Evolutionary conservation across 23 red algal genomes (phyloP), one percentile per base, ranked within the genome.

Genomic region (Cyanidiococcus yangmingshanensis): DNA sequence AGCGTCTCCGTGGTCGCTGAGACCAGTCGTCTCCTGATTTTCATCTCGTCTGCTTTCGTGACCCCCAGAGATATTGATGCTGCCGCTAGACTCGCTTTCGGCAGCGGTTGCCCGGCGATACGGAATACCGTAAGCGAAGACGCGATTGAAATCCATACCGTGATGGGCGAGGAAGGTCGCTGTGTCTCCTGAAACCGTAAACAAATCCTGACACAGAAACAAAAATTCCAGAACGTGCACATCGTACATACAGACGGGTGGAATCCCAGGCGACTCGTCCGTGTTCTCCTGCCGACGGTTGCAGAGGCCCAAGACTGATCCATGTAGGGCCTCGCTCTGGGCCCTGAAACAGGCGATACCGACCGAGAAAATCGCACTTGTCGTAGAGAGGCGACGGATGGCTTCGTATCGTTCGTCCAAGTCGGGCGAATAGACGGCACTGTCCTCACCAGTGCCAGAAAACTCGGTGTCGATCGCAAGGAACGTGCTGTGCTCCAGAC

Each of bases 401-500:
- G 80, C 86, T 1, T 37, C 39, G 33, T 95, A 95, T 24, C 87
- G 87, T 50, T 40, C 57, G 17, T 50, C 71, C 21, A 89, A 37
- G 29, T 75, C 39, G 15, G 80, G 57, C 39, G 83, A 34, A 21
- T 68, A 63, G 25, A 87, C 76, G 36, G 32, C 59, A 15, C 83
- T 57, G 50, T 83, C 80, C 38, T 51, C 35, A 2, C 86, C 83
- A 40, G 89, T 58, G 15, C 91, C 91, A 2, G 91, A 89, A 79
- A 95, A 95, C 77, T 95, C 91, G 1, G 86, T 87, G 77, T 95
- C 91, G 18, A 95, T 74, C 38, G 91, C 91, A 68, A 95, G 76
- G 58, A 89, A 95, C 63, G 63, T 71, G 21, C n/a, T 3, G 63
- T 71, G 63, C 12, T 7, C 16, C 3, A 71, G 63, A 25, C n/a